These are phyloP conservation scores for Aeschynomene evenia DNA, from an alignment of 306 rosid genomes.

Conservation along the genomic window DNA sequence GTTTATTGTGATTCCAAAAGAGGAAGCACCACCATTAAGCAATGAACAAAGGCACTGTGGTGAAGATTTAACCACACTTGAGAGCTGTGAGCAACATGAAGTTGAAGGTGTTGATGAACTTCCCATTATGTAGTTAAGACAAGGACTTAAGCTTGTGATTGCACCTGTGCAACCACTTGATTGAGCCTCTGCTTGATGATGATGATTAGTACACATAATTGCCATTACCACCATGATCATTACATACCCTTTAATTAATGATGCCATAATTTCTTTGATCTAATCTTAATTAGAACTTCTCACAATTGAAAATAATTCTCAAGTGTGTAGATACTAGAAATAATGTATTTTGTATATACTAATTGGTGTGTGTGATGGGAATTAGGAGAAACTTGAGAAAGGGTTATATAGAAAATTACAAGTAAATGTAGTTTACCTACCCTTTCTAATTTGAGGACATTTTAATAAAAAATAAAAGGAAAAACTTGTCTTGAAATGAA, in stretches of 20 bases:
- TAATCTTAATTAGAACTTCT: background rate
- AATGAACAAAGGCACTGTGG: slow-evolving; percentile 71
- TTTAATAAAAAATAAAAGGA: background rate
- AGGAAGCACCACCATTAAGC: slow-evolving; percentile 52
- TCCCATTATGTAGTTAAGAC: slow-evolving; percentile 64
- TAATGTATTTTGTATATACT: background rate
- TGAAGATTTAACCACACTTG: slow-evolving; percentile 58
- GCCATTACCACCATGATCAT: slow-evolving; percentile 40
- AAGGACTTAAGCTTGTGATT: slow-evolving; percentile 48
- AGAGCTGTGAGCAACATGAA: slow-evolving; percentile 70
- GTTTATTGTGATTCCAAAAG: slow-evolving; percentile 57
- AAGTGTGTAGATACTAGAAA: background rate
- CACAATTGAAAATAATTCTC: slow-evolving; percentile 13
- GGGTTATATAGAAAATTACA: slow-evolving; percentile 31
- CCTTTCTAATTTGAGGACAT: slow-evolving; percentile 2
- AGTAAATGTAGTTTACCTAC: slow-evolving; percentile 59
- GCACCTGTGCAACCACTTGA: slow-evolving; percentile 52
- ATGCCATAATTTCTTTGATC: slow-evolving; percentile 40
- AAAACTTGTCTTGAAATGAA: background rate
- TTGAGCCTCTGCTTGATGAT: slow-evolving; percentile 52
- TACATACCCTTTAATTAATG: slow-evolving; percentile 27
- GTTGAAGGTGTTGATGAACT: slow-evolving; percentile 59
- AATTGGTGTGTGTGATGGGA: background rate
- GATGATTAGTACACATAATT: slow-evolving; percentile 30
- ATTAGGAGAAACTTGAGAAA: background rate